Conservation (phyloP, 1,284 basidiomycete genomes). For the Ganoderma leucocontextum region DNA sequence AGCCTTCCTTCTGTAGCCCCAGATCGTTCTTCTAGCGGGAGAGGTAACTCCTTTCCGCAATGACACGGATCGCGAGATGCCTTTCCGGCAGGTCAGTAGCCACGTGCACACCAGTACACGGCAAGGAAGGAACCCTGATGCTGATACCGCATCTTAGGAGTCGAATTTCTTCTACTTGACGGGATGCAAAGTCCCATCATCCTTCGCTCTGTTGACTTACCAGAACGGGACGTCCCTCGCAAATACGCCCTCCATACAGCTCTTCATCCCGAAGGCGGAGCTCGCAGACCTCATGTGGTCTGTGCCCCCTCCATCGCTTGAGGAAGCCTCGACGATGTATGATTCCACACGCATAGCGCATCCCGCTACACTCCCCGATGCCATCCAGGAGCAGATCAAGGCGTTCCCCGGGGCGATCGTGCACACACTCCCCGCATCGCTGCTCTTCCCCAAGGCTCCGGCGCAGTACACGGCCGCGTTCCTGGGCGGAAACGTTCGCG, state of each 20-base stretch:
- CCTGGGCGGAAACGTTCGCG: slow-evolving; percentile 44
- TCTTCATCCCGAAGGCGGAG: slow-evolving; percentile 81
- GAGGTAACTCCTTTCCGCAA: slow-evolving; percentile 72
- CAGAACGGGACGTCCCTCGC: slow-evolving; percentile 58
- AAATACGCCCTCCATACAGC: slow-evolving; percentile 57
- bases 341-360: slow-evolving; percentile 68
- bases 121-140: not conserved
- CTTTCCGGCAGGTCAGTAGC: slow-evolving; percentile 62
- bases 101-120: not conserved
- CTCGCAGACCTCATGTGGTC: slow-evolving; percentile 86
- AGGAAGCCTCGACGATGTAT: slow-evolving; percentile 61
- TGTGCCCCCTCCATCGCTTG: slow-evolving; percentile 78
- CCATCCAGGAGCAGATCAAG: slow-evolving; percentile 62
- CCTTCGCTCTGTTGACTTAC: slow-evolving; percentile 72
- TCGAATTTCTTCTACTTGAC: slow-evolving; percentile 91
- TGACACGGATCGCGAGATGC: slow-evolving; percentile 89
- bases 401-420: slow-evolving; percentile 66
- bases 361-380: slow-evolving; percentile 55
- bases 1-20: slow-evolving; percentile 52
- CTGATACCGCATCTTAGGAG: slow-evolving; percentile 53
- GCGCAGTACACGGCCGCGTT: slow-evolving; percentile 51
- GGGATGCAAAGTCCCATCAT: slow-evolving; percentile 77
- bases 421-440: slow-evolving; percentile 69
- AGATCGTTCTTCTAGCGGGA: slow-evolving; percentile 69
- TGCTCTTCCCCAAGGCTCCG: slow-evolving; percentile 62